Percentiles rank a stretch among this genome's conserved stretches.
Conservation (phyloP, 768 basidiomycete genomes). For the Psilocybe tampanensis region DNA sequence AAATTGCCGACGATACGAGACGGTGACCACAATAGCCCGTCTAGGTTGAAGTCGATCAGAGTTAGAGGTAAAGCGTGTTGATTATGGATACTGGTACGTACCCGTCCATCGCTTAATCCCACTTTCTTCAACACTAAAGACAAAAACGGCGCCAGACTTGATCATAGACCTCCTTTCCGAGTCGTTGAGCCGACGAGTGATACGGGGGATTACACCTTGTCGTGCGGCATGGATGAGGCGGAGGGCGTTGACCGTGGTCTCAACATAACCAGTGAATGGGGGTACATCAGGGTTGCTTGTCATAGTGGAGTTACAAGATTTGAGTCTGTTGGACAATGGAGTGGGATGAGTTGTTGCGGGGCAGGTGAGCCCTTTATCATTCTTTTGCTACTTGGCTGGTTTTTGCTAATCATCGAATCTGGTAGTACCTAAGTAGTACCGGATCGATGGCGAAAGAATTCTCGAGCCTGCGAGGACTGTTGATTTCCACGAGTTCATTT, state of each 20-base stretch:
- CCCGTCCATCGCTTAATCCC: conserved; percentile 91
- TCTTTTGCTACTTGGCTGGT: conserved; percentile 31
- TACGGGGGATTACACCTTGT: conserved; percentile 76
- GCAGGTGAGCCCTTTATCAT: conserved; percentile 48
- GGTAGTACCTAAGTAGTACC: conserved; percentile 19
- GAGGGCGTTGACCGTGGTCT: conserved; percentile 80
- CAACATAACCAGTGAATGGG: conserved; percentile 79
- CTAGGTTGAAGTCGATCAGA: conserved; percentile 30
- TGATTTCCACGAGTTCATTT: conserved; percentile 26
- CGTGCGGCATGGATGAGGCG: conserved; percentile 83
- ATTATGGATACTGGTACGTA: conserved; percentile 19
- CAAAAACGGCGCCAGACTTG: conserved; percentile 73
- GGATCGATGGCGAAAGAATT: conserved; percentile 38
- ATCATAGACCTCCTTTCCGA: conserved; percentile 71
- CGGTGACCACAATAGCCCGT: conserved; percentile 77
- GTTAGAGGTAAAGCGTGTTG: conserved; percentile 12
- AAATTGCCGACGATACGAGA: conserved; percentile 87
- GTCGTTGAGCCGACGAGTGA: conserved; percentile 84
- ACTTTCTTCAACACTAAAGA: conserved; percentile 88
- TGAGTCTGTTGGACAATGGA: conserved; percentile 59
- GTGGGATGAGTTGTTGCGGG: conserved; percentile 41
- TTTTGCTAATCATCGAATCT: conserved; percentile 41
- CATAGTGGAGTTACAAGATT: conserved; percentile 47
- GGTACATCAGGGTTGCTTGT: conserved; percentile 57
- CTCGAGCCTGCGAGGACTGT: conserved; percentile 24